Base-by-base conservation (phyloP, 2,329 filamentous ascomycete species). In the Penicillium sp. region DNA sequence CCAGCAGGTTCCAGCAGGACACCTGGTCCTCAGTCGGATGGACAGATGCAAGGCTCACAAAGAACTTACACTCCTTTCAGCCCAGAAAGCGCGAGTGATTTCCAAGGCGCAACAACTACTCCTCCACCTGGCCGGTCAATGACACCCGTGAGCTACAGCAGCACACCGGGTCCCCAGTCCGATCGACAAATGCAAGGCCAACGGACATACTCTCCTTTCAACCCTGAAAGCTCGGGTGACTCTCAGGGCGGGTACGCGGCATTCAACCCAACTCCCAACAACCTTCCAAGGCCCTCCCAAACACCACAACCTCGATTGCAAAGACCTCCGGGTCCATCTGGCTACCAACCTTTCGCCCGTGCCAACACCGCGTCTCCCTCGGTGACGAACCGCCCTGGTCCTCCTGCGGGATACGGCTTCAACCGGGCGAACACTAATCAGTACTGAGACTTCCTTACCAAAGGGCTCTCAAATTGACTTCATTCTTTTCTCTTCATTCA, bases 401-500 rank as follows among this genome's bases (percentile, higher is more conserved):
- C 66, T 13, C 64, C 69, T 7, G 55, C 66, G 1, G 60, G 62
- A 13, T 63, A 66, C 41, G 58, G 60, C 7, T 70, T 73, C 58
- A 62, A 68, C 22, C 61, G 66, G n/a, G 36, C 66, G 49, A 58
- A 68, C 35, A 63, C 66, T 1, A 55, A 69, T 37, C 66, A 62
- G 46, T 64, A 61, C 33, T 69, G 44, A 67, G 44, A 19, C 11
- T 31, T 11, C 18, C 11, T 13, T 19, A 46, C 14, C 19, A 14
- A 18, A 19, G 24, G 31, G 44, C 5, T 33, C 13, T 33, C 10
- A 18, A 3, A 47, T 33, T 47, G 44, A 47, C 18, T 47, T 13
- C 10, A n/a, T 10, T 47, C 31, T 18, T 27, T 13, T 2, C 22
- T 16, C 27, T 47, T 35, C 5, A 18, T 46, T 7, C n/a, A 14